Base-by-base conservation (phyloP, 2,329 filamentous ascomycete species). In the Fusarium cyanostomum region DNA sequence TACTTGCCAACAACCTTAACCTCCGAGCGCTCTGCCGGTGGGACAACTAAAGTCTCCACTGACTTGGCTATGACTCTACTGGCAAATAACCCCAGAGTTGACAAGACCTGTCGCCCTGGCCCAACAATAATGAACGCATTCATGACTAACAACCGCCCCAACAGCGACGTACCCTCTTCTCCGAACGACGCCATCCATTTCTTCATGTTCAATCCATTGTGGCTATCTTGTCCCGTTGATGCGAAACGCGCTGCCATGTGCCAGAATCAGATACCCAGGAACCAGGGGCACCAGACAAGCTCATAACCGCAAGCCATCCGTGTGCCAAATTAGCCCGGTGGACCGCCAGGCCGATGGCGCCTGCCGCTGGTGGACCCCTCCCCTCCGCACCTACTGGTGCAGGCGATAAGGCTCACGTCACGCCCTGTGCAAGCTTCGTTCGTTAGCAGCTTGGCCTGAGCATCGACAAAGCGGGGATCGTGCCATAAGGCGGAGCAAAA, bases 331-430 rank as follows among this genome's bases (percentile, higher is more conserved):
- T 62, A 61, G 56, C 52, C 45, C 38, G 49, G 58, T 67, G 46
- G 57, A 38, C 52, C 57, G 35, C 49, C 53, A 63, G 41, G 31
- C 46, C 49, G 39, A 66, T 63, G 65, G 67, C 41, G 65, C 61
- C 62, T 63, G 34, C 55, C 51, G 51, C 49, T 43, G 38, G 60
- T 63, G 62, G 62, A 60, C 26, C 30, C 31, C 52, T 64, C 37
- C 60, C 56, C 37, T 54, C 45, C 42, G 30, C 48, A 51, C 27
- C 48, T 56, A 33, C 43, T 46, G 41, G 15, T 48, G 28, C 35
- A 60, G 52, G 49, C 51, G 68, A 70, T 67, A 71, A 68, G 64
- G 66, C 68, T 66, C 61, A 55, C 68, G 62, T 68, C 62, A 70
- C 59, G 59, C 57, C 59, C 21, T 21, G 21, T 68, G 64, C 61